These are phyloP conservation scores for Boletus eberwhitei DNA, from an alignment of 768 basidiomycete genomes.

Conservation along the genomic window DNA sequence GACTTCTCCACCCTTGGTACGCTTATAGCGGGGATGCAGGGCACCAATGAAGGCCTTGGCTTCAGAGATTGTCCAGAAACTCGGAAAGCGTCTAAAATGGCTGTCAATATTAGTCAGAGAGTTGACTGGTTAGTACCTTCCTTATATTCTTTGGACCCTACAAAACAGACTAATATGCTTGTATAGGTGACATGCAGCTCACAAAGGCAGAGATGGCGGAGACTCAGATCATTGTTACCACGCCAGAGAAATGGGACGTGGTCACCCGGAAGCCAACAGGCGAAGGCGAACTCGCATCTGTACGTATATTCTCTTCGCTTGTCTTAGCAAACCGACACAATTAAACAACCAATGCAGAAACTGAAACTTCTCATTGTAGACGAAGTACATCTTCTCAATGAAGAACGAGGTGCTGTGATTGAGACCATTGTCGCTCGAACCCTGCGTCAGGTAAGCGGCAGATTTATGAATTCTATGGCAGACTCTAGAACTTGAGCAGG, in stretches of 20 bases:
- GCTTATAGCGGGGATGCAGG: conserved; percentile 34
- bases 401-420: conserved; percentile 96
- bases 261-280: conserved; percentile 96
- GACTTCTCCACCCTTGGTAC: neutral
- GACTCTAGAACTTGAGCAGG: conserved; percentile 42
- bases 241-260: conserved; percentile 99
- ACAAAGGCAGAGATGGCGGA: conserved; percentile 90
- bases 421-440: conserved; percentile 98
- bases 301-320: conserved; percentile 35
- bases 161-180: neutral
- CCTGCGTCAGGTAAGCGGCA: conserved; percentile 65
- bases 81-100: conserved; percentile 89
- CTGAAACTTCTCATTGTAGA: conserved; percentile 95
- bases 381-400: conserved; percentile 95
- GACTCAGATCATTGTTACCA: conserved; percentile 97
- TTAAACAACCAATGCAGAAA: conserved; percentile 46
- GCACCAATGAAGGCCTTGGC: conserved; percentile 99
- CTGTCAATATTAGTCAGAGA: conserved; percentile 83
- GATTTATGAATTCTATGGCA: neutral
- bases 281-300: conserved; percentile 94
- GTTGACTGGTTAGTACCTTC: conserved; percentile 63
- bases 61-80: conserved; percentile 90
- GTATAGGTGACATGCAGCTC: conserved; percentile 88
- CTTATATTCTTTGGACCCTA: neutral
- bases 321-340: neutral